Evolutionary conservation across 768 basidiomycete genomes (phyloP), one percentile per base, ranked within the genome.

Genomic region (Plicaturopsis crispa): DNA sequence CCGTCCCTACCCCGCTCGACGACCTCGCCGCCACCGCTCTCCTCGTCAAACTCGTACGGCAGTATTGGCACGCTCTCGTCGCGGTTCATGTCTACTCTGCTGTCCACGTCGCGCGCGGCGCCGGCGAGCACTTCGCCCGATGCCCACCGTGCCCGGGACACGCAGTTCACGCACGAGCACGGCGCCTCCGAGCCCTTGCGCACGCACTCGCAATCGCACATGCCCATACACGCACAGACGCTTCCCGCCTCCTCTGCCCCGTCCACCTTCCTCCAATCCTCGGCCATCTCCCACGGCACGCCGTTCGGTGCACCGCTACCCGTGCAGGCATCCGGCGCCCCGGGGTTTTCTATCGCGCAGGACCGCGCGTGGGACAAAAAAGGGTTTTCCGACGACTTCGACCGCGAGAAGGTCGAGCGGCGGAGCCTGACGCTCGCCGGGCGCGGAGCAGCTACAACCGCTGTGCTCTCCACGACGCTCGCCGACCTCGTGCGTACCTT

Each of bases 301-400:
- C 77, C 80, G 0, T 80, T 80, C 40, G 62, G 61, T 0, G 48
- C 65, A 7, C 52, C 63, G 22, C 59, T 62, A 2, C 70, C 70
- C 54, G 60, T 62, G 13, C 70, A 60, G 35, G 69, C 80, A 0
- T 61, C 65, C 52, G 36, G 88, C n/a, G 89, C 88, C 1, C 88
- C 88, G 1, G 89, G 85, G 4, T 88, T 81, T 47, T n/a, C n/a
- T n/a, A n/a, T n/a, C n/a, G 65, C 58, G 11, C 83, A 83, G 0
- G 83, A 84, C 33, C 57, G 61, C 12, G 66, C 53, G 8, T 76
- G 87, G 87, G 78, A 89, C 54, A 78, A 74, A 28, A 14, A 14
- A 38, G 77, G 79, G 0, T 80, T 66, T 49, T 78, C 73, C 1
- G 64, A 62, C 2, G 63, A 65, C 21, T 53, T 77, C 26, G 64